Base-by-base conservation (phyloP, 2,329 filamentous ascomycete species). In the Monosporascus cannonballus region DNA sequence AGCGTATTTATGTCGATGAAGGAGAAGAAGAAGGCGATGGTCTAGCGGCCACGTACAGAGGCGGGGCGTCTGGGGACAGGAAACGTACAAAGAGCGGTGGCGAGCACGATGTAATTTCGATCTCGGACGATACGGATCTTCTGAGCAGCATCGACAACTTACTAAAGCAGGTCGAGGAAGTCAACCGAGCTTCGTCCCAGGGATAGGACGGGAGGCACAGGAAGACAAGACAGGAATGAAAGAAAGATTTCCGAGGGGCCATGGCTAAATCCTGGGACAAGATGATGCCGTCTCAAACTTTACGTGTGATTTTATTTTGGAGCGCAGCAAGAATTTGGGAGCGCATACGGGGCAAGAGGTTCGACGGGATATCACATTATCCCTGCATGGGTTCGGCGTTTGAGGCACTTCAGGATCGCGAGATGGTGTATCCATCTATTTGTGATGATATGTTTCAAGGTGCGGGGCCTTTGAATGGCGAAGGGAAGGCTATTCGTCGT, bases 121-220 rank as follows among this genome's bases (percentile, higher is more conserved):
- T 56, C 6, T 56, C 51, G 20, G 49, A 55, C 42, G 61, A 64
- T 24, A 51, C 60, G 4, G 56, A 63, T 45, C 61, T 66, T 22
- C 56, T 68, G 11, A 57, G 59, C 6, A 60, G 61, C 36, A 67
- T 68, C 49, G 60, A 59, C 3, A 58, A 47, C 18, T 54, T 68
- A 4, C 47, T 68, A 44, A 49, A 56, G 47, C 53, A 58, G 34
- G 63, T 67, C 18, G 55, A 62, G 20, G 45, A 57, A 20, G 49
- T 44, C 15, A 30, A 46, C 15, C 22, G 42, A 15, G 24, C 42
- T 46, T 46, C 42, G 9, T 30, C 42, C 20, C 24, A 46, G 6
- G 42, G 22, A 15, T 46, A 46, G 24, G 42, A 18, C 30, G 14
- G 24, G 24, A 20, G 39, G 4, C 39, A 24, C 39, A 46, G 22